Evolutionary conservation across 345 rosid species (phyloP), one percentile per base, ranked within the genome.

Genomic region (Linum tenue): DNA sequence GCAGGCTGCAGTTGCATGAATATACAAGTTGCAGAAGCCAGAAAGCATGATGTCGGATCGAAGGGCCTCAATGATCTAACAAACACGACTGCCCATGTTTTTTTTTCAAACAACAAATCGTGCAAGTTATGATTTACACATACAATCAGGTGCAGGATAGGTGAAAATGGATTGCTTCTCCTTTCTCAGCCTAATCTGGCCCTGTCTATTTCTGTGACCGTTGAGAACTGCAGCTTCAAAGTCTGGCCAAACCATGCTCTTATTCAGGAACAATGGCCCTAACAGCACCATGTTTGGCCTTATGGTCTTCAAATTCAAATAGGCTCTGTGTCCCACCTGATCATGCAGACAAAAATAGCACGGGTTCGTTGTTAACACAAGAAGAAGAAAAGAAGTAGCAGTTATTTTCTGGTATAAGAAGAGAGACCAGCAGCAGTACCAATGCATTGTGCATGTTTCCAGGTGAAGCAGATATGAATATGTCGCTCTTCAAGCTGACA

Each of bases 361-460:
- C 31, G 31, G 31, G 31, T 22, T 22, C 31, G 31, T 22, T 22
- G 0, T 22, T 22, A 22, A 22, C 31, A 22, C 31, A 22, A 22
- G 31, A 22, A 22, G 31, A 22, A 22, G 31, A 22, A 22, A 1
- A 22, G 31, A 22, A 22, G 31, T 22, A 22, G 14, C 1, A 48
- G 53, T 6, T 48, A 5, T 14, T 16, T 56, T 39, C 37, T 36
- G 59, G 50, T 11, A 43, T 43, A 39, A 44, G 37, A 37, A 70
- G 40, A 43, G 37, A 14, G 7, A 51, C 11, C 41, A 67, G 56
- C 2, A 64, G 35, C 44, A 72, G 78, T 82, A 86, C 99, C 73
- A 91, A 67, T 37, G 97, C 97, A 70, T 95, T 91, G 77, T 95
- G 97, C 99, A 95, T 95, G 72, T 95, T 95, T 68, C 97, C 96